Evolutionary conservation across 2,329 filamentous ascomycete species (phyloP).

Genomic region (Trichoderma sp.): DNA sequence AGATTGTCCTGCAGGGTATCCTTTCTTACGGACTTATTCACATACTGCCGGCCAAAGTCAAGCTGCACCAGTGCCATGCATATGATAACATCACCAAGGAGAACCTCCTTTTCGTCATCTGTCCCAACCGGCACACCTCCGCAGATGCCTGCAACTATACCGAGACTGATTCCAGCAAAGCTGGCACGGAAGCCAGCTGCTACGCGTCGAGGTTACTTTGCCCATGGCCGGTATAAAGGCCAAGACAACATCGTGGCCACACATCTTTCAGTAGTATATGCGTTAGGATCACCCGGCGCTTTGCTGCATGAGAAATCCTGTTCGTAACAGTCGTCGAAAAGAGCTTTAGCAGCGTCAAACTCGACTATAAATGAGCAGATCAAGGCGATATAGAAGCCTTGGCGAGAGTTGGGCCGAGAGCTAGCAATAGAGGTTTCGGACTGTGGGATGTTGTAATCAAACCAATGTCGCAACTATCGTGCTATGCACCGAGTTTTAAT

Average conservation of each 20-base stretch:
- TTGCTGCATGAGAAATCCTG: constrained; percentile 24
- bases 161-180: constrained; percentile 23
- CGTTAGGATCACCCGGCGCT: constrained; percentile 28
- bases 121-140: constrained; percentile 23
- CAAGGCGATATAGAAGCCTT: constrained; percentile 24
- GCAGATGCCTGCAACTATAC: constrained; percentile 24
- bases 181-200: constrained; percentile 19
- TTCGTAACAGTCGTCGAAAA: constrained; percentile 24
- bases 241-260: constrained; percentile 26
- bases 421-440: not conserved
- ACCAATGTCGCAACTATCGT: not conserved
- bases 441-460: not conserved
- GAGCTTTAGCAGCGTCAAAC: constrained; percentile 21
- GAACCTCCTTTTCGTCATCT: constrained; percentile 19
- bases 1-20: constrained; percentile 25
- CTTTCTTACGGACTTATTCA: constrained; percentile 24
- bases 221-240: constrained; percentile 26
- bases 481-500: constrained; percentile 15
- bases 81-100: constrained; percentile 30
- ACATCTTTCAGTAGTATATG: constrained; percentile 28
- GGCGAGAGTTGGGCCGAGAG: not conserved
- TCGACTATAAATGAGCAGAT: constrained; percentile 25
- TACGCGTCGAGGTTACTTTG: constrained; percentile 18
- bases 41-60: constrained; percentile 29
- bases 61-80: constrained; percentile 30